Conservation (phyloP, 2,329 filamentous ascomycete genomes). For the Coniochaeta sp. region DNA sequence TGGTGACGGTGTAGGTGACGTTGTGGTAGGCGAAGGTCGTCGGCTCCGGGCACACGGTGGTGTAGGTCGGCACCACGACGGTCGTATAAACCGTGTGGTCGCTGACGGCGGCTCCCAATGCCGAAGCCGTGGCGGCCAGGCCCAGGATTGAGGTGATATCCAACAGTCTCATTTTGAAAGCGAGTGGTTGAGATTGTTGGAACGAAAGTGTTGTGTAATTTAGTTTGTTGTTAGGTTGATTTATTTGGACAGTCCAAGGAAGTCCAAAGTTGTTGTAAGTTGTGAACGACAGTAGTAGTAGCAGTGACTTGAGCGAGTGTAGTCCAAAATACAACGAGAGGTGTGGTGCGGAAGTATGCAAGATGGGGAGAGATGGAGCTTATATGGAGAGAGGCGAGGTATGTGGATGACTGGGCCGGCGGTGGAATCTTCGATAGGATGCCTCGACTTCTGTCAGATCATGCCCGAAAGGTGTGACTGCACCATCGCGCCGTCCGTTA, state of each 20-base stretch:
- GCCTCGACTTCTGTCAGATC: constrained; percentile 1
- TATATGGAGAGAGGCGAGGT: not conserved
- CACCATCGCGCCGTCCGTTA: not conserved
- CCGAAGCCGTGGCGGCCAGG: constrained; percentile 17
- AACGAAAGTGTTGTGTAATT: constrained; percentile 6
- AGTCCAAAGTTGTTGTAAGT: not conserved
- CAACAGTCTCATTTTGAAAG: constrained; percentile 27
- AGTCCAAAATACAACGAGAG: constrained; percentile 2
- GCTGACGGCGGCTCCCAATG: not conserved
- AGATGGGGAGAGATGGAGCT: not conserved
- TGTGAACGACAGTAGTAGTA: not conserved
- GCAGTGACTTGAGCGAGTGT: not conserved
- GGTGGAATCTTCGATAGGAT: constrained; percentile 1
- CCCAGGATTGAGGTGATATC: constrained; percentile 23
- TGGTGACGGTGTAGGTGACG: constrained; percentile 36
- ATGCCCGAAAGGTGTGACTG: not conserved
- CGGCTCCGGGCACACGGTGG: constrained; percentile 35
- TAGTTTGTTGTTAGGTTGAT: not conserved
- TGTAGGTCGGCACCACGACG: constrained; percentile 29
- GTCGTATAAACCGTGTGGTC: not conserved
- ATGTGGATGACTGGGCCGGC: not conserved
- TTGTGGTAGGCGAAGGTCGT: constrained; percentile 31
- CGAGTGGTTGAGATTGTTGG: not conserved
- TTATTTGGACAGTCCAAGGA: too few relatives aligned
- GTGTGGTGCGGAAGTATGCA: not conserved